A percentile compares a stretch with the other conserved stretches of the same genome.
Conservation (phyloP, 768 basidiomycete species). For the Mycena crocata region DNA sequence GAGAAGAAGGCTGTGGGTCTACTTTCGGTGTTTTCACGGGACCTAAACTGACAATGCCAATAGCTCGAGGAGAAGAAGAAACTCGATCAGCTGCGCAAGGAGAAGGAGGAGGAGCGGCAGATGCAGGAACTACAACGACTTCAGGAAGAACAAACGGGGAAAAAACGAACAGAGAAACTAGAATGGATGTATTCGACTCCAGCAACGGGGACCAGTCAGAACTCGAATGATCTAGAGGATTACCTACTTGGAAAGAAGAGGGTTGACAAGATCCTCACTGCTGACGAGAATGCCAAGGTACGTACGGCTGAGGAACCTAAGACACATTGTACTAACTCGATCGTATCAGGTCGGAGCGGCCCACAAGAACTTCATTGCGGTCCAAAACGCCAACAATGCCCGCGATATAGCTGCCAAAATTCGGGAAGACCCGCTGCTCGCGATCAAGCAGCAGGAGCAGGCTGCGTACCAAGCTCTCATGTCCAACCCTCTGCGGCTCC, state of each 20-base stretch:
- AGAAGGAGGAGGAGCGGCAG: slow-evolving; percentile 97
- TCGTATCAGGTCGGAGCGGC: slow-evolving; percentile 76
- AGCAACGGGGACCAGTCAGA: slow-evolving; percentile 87
- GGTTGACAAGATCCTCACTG: slow-evolving; percentile 94
- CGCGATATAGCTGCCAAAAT: slow-evolving; percentile 94
- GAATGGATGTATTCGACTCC: slow-evolving; percentile 99
- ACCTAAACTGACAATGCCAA: slow-evolving; percentile 27
- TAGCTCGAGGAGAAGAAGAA: slow-evolving; percentile 99
- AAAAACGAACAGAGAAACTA: slow-evolving; percentile 91
- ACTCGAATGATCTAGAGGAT: slow-evolving; percentile 93
- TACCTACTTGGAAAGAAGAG: slow-evolving; percentile 97
- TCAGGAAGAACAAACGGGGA: slow-evolving; percentile 95
- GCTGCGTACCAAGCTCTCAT: slow-evolving; percentile 88
- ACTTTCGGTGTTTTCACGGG: background rate
- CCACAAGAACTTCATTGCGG: slow-evolving; percentile 93
- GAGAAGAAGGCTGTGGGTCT: slow-evolving; percentile 92
- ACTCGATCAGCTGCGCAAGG: slow-evolving; percentile 94
- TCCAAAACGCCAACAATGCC: slow-evolving; percentile 91
- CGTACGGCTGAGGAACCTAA: slow-evolving; percentile 17
- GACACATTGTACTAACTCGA: slow-evolving; percentile 25
- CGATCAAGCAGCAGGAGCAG: slow-evolving; percentile 98
- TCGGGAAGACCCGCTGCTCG: slow-evolving; percentile 95
- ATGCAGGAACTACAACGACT: slow-evolving; percentile 95
- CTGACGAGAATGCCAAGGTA: slow-evolving; percentile 92
- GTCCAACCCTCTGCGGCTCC: slow-evolving; percentile 86